Evolutionary conservation across 345 rosid species (phyloP).

Genomic region (Nasturtium officinale): DNA sequence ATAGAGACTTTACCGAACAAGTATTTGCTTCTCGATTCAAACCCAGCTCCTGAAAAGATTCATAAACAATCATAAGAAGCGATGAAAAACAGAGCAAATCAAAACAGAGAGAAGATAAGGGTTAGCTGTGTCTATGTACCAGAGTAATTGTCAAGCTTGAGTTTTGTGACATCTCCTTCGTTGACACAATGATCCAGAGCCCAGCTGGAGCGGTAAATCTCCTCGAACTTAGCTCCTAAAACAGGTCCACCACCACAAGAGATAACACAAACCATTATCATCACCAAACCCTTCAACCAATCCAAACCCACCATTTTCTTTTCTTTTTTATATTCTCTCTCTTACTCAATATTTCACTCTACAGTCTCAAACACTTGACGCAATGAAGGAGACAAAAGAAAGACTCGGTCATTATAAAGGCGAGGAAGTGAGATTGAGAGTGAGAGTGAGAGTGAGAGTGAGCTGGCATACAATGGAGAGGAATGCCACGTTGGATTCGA

Average conservation of each 20-base stretch:
- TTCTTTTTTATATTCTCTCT: not conserved
- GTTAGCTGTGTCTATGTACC: too few species aligned
- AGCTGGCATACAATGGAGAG: conserved; percentile 42
- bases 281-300: conserved; percentile 43
- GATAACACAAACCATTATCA: conserved; percentile 43
- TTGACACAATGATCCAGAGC: conserved; percentile 73
- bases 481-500: conserved; percentile 54
- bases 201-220: conserved; percentile 85
- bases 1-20: conserved; percentile 85
- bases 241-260: conserved; percentile 32
- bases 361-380: conserved; percentile 21
- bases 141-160: conserved; percentile 87
- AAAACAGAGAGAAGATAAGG: not conserved
- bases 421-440: not conserved
- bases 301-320: conserved; percentile 39
- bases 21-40: conserved; percentile 84
- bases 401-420: conserved; percentile 30
- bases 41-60: conserved; percentile 80
- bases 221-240: conserved; percentile 63
- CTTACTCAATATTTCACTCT: not conserved
- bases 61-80: not conserved
- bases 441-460: conserved; percentile 9
- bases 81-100: conserved; percentile 23
- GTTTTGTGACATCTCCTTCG: conserved; percentile 83
- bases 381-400: conserved; percentile 27